Evolutionary conservation across 129 eudicot species (phyloP).

Genomic region (Flaveria linearis): DNA sequence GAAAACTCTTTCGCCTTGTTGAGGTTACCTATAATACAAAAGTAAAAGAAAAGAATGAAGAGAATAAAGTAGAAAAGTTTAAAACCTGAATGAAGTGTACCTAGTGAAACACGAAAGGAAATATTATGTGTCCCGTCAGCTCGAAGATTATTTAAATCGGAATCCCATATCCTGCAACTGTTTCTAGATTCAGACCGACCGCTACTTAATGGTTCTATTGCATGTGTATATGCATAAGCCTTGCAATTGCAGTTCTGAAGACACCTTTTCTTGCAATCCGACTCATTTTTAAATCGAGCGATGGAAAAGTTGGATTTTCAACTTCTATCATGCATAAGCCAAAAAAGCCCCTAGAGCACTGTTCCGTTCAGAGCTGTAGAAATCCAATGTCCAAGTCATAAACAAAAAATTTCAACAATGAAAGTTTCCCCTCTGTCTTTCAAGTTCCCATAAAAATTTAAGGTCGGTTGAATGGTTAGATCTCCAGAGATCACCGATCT

Average conservation of each 20-base stretch:
- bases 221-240: conserved; percentile 28
- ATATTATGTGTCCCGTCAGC: conserved; percentile 7
- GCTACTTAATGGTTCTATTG: not conserved
- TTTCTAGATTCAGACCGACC: not conserved
- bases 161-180: conserved; percentile 37
- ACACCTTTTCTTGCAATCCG: conserved; percentile 21
- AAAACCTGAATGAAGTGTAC: not conserved
- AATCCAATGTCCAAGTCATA: too few species aligned
- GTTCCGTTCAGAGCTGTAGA: too few species aligned
- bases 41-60: not conserved
- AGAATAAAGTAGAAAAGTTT: not conserved
- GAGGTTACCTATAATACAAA: not conserved
- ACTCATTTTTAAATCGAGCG: not conserved
- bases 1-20: conserved; percentile 1
- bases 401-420: too few species aligned
- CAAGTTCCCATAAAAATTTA: too few species aligned
- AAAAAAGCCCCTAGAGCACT: too few species aligned
- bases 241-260: not conserved
- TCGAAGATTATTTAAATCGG: conserved; percentile 4
- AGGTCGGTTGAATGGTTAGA: too few species aligned
- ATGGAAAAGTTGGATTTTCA: not conserved
- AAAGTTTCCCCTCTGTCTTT: too few species aligned
- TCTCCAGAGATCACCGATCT: too few species aligned
- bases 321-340: conserved; percentile 6
- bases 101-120: conserved; percentile 26